Evolutionary conservation across 305 asterid genomes (phyloP).

Genomic region (Plantago lanceolata): DNA sequence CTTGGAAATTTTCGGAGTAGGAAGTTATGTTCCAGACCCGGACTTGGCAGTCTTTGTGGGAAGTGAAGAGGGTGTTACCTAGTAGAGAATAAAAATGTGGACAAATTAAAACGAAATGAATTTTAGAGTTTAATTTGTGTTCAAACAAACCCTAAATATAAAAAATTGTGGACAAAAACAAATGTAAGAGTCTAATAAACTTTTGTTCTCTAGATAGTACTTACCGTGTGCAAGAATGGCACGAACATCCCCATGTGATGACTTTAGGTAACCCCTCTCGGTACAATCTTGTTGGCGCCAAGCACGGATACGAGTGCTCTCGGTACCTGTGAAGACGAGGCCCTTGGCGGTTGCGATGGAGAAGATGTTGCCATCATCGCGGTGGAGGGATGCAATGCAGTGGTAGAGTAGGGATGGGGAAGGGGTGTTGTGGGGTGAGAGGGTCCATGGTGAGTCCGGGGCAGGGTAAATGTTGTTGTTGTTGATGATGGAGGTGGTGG

Average conservation of each 20-base stretch:
- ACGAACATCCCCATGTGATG: conserved; percentile 52
- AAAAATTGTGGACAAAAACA: too few relatives aligned
- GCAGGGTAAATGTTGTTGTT: conserved; percentile 38
- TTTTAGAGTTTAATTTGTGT: too few relatives aligned
- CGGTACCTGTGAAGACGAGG: conserved; percentile 70
- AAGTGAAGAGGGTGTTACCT: conserved; percentile 47
- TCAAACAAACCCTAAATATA: too few relatives aligned
- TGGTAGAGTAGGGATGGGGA: conserved; percentile 76
- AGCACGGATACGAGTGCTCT: conserved; percentile 65
- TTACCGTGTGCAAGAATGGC: conserved; percentile 53
- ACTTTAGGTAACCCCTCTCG: conserved; percentile 54
- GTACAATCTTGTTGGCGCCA: conserved; percentile 82
- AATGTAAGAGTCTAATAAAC: too few relatives aligned
- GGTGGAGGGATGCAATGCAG: conserved; percentile 81
- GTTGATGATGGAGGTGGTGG: conserved; percentile 33
- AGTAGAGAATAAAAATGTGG: too few relatives aligned
- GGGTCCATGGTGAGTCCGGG: conserved; percentile 82
- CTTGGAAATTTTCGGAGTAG: conserved; percentile 39
- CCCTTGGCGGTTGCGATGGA: conserved; percentile 58
- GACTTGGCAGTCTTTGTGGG: conserved; percentile 56
- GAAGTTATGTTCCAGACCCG: conserved; percentile 50
- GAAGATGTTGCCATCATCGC: conserved; percentile 67
- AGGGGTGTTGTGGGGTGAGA: conserved; percentile 80
- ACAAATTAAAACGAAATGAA: too few relatives aligned
- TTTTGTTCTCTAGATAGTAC: too few relatives aligned